Evolutionary conservation across 2,329 filamentous ascomycete species (phyloP).

Genomic region (Neopestalotiopsis rosae): DNA sequence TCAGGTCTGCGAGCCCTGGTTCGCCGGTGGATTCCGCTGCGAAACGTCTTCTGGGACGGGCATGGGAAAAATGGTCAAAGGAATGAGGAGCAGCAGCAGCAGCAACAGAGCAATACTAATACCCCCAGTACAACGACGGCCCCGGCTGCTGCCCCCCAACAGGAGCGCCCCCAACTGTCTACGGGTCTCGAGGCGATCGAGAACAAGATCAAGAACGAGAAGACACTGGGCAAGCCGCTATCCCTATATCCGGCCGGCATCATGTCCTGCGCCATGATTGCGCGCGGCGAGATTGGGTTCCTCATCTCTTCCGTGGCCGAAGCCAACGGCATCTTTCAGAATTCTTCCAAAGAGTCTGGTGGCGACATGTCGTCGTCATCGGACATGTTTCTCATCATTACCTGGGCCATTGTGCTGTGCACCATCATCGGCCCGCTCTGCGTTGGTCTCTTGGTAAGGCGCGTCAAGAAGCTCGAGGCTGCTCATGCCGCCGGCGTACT

Average conservation of each 20-base stretch:
- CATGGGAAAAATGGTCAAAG: neutral
- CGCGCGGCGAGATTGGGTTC: slow-evolving; percentile 81
- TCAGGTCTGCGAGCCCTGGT: slow-evolving; percentile 21
- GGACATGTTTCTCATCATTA: slow-evolving; percentile 56
- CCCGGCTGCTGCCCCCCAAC: neutral
- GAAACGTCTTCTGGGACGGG: neutral
- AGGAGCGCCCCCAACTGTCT: slow-evolving; percentile 28
- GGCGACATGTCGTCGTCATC: slow-evolving; percentile 27
- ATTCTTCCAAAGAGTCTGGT: slow-evolving; percentile 11
- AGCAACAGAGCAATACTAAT: too few relatives aligned
- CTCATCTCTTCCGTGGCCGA: slow-evolving; percentile 74
- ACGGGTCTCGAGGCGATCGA: neutral
- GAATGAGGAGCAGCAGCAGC: neutral
- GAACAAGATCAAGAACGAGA: neutral
- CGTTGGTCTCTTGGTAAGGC: slow-evolving; percentile 51
- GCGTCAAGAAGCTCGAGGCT: slow-evolving; percentile 43
- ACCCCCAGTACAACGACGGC: too few relatives aligned
- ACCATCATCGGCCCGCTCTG: slow-evolving; percentile 56
- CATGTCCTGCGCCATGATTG: slow-evolving; percentile 71
- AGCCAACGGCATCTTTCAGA: slow-evolving; percentile 48
- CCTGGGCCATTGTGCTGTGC: slow-evolving; percentile 62
- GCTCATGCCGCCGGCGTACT: slow-evolving; percentile 16
- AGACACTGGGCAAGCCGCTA: slow-evolving; percentile 39
- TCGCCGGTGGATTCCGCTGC: slow-evolving; percentile 21
- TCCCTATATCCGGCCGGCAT: slow-evolving; percentile 73